Evolutionary conservation across 2,329 filamentous ascomycete genomes (phyloP).

Genomic region (Didymella keratinophila): DNA sequence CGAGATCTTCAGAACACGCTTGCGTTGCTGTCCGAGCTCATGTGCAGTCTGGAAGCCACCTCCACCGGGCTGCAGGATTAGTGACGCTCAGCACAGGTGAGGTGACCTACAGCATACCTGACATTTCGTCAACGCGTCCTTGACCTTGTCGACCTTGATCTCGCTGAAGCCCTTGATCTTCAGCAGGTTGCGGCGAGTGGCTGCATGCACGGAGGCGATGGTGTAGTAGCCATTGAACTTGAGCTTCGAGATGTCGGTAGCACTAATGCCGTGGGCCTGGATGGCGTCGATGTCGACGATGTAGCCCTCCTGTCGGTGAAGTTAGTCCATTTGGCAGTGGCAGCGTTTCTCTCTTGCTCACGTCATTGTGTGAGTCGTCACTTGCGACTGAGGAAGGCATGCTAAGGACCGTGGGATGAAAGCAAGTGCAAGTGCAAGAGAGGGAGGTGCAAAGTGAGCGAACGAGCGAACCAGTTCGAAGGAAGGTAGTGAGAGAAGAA

Average conservation of each 20-base stretch:
- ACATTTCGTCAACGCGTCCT: slow-evolving; percentile 70
- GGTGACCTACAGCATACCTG: slow-evolving; percentile 50
- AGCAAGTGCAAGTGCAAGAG: slow-evolving; percentile 2
- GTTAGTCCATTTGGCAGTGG: neutral
- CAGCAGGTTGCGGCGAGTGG: slow-evolving; percentile 66
- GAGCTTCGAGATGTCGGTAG: slow-evolving; percentile 70
- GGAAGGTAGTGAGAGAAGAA: slow-evolving; percentile 1
- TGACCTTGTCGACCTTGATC: slow-evolving; percentile 74
- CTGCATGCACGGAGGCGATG: slow-evolving; percentile 66
- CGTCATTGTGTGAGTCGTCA: slow-evolving; percentile 59
- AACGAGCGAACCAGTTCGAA: slow-evolving; percentile 1
- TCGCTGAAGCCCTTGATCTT: slow-evolving; percentile 76
- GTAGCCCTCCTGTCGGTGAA: slow-evolving; percentile 54
- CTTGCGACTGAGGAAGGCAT: slow-evolving; percentile 59
- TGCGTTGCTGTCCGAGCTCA: slow-evolving; percentile 69
- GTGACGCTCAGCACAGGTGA: slow-evolving; percentile 4
- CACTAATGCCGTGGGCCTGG: slow-evolving; percentile 71
- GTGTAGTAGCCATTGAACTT: slow-evolving; percentile 70
- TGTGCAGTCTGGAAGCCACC: slow-evolving; percentile 71
- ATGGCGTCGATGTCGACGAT: slow-evolving; percentile 73
- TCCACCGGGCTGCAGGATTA: slow-evolving; percentile 60
- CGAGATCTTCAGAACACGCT: slow-evolving; percentile 69
- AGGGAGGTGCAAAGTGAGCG: slow-evolving; percentile 15
- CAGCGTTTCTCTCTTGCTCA: slow-evolving; percentile 30
- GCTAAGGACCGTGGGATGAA: slow-evolving; percentile 4